A percentile compares a stretch with the other conserved stretches of the same genome.
Evolutionary conservation across 2,329 filamentous ascomycete species (phyloP).

Genomic region (Aspergillus melleus): DNA sequence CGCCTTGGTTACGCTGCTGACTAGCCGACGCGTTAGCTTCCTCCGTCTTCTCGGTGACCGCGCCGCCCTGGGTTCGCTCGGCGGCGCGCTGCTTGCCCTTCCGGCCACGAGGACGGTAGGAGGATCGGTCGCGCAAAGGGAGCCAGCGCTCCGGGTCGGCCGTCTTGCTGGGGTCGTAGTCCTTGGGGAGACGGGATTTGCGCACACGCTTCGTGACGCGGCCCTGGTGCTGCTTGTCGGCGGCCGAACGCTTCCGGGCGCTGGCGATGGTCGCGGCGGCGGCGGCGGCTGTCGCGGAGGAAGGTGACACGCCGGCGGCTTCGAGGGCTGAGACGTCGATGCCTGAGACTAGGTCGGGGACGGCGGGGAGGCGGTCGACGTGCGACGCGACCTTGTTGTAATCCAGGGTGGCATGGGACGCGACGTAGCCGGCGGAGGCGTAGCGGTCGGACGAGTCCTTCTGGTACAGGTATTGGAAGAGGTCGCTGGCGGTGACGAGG

Average conservation of each 20-base stretch:
- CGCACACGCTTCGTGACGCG: conserved; percentile 44
- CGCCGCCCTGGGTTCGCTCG: conserved; percentile 81
- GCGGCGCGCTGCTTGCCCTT: conserved; percentile 83
- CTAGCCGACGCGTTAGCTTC: conserved; percentile 38
- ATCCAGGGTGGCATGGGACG: conserved; percentile 65
- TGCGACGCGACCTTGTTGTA: conserved; percentile 38
- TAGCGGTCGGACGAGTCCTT: conserved; percentile 65
- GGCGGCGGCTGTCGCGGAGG: conserved; percentile 30
- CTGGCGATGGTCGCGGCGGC: conserved; percentile 34
- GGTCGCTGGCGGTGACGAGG: conserved; percentile 68
- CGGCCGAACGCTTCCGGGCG: conserved; percentile 42
- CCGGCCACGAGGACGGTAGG: conserved; percentile 85
- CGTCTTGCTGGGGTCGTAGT: conserved; percentile 69
- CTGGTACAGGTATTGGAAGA: conserved; percentile 71
- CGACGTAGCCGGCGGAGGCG: conserved; percentile 80
- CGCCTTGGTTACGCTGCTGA: conserved; percentile 34
- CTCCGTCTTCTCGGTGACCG: conserved; percentile 71
- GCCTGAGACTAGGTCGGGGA: conserved; percentile 43
- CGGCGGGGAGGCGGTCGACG: conserved; percentile 39
- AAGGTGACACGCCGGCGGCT: conserved; percentile 43
- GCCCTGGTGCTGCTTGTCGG: conserved; percentile 25
- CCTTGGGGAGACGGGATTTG: conserved; percentile 49
- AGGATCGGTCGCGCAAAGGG: conserved; percentile 82
- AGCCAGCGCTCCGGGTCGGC: conserved; percentile 92
- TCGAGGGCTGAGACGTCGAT: conserved; percentile 48